Conservation (phyloP, 129 eudicot genomes). For the Silybum marianum region DNA sequence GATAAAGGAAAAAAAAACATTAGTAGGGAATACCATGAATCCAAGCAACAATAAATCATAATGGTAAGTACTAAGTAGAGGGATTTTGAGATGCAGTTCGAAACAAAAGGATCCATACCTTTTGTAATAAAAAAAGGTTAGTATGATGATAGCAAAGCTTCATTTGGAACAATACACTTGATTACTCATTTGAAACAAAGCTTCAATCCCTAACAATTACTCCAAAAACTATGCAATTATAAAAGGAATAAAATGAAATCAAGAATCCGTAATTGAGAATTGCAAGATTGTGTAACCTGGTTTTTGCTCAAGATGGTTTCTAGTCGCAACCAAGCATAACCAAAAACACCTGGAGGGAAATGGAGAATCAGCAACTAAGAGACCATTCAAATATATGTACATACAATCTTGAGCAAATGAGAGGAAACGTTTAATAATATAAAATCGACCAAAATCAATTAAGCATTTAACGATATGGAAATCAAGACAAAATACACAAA, state of each 20-base stretch:
- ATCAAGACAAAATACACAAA: not conserved
- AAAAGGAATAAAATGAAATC: not conserved
- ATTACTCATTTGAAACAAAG: not conserved
- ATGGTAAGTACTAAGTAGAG: conserved; percentile 79
- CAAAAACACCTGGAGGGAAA: not conserved
- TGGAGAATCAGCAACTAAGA: not conserved
- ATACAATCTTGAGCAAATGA: not conserved
- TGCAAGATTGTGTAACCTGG: not conserved
- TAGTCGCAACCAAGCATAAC: not conserved
- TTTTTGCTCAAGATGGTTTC: not conserved
- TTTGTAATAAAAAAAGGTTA: not conserved
- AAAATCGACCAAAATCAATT: not conserved
- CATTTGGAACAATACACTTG: not conserved
- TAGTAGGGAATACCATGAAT: conserved; percentile 57
- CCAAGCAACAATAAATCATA: conserved; percentile 85
- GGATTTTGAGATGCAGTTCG: conserved; percentile 46
- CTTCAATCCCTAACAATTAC: not conserved
- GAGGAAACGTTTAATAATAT: not conserved
- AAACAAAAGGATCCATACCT: not conserved
- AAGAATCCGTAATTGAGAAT: not conserved
- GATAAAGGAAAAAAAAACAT: not conserved
- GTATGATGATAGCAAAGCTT: not conserved
- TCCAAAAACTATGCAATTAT: not conserved
- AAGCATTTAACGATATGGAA: not conserved
- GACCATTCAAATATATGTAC: not conserved